Evolutionary conservation across 805 yeast species (phyloP), one percentile per base, ranked within the genome.

Genomic region (Kluyveromyces dobzhanskii): DNA sequence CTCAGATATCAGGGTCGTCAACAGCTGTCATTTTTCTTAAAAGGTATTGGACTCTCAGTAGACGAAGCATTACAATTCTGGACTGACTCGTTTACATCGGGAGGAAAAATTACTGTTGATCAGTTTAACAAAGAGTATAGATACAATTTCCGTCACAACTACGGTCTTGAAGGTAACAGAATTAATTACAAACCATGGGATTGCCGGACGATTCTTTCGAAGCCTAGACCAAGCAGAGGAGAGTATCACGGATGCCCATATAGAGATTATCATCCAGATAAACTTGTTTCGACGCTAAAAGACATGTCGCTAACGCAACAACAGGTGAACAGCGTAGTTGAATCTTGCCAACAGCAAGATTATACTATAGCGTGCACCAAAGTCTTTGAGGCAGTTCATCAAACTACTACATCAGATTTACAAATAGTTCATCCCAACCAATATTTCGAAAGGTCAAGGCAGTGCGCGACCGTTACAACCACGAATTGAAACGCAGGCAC

Each of bases 231-330:
- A 0, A 66, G 67, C 9, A 68, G 71, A 35, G 71, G 70, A 30
- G 95, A 88, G 48, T 73, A 65, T 43, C 96, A 90, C 56, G 98
- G 98, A 2, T 90, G 97, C 61, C 97, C 97, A 4, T 92, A 84
- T 61, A 67, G 94, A 39, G 90, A 83, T 51, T 65, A 83, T 51
- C 68, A 73, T 10, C 56, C 73, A n/a, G 94, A 85, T 32, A 70
- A 73, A 38, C 66, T 92, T 35, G 67, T 72, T 5, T 47, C 51
- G 3, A 74, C 75, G 44, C 66, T 92, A 46, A 66, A 59, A 8
- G 85, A 82, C 42, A 71, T 71, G 54, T 65, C 62, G 17, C 71
- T 75, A 30, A 56, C 63, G 11, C 54, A 62, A 17, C 54, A 63
- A 16, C 71, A 76, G 35, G 61, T 84, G 35, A 68, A 71, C 32